Evolutionary conservation across 306 rosid genomes (phyloP).

Genomic region (Lathyrus aphaca): DNA sequence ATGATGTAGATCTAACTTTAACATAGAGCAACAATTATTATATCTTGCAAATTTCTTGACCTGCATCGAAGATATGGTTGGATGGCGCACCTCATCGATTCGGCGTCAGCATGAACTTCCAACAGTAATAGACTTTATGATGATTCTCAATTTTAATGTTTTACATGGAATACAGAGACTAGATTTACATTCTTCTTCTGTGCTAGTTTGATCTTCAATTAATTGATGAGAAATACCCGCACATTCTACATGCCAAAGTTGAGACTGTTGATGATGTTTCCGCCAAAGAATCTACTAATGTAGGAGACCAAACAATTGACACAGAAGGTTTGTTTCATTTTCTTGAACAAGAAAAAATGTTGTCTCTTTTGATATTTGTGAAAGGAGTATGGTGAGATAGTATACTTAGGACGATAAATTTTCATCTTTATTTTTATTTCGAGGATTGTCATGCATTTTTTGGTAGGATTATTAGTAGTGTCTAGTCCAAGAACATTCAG

Average conservation of each 20-base stretch:
- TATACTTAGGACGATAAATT: background rate
- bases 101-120: conserved; percentile 97
- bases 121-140: conserved; percentile 56
- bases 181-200: conserved; percentile 36
- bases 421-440: background rate
- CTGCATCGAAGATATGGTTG: conserved; percentile 80
- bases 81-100: conserved; percentile 99
- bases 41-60: conserved; percentile 54
- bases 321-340: conserved; percentile 64
- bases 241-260: conserved; percentile 65
- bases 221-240: conserved; percentile 72
- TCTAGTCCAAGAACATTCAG: background rate
- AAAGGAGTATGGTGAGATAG: background rate
- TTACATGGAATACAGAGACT: conserved; percentile 31
- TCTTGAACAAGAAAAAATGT: background rate
- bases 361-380: background rate
- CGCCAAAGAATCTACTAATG: conserved; percentile 38
- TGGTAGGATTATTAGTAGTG: conserved; percentile 1
- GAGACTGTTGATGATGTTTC: conserved; percentile 41
- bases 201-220: conserved; percentile 73
- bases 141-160: conserved; percentile 15
- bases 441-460: background rate
- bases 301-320: conserved; percentile 50
- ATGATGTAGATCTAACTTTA: conserved; percentile 25
- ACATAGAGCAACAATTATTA: conserved; percentile 11